Evolutionary conservation across 768 basidiomycete species (phyloP), one percentile per base, ranked within the genome.

Genomic region (Tulasnella sp.): DNA sequence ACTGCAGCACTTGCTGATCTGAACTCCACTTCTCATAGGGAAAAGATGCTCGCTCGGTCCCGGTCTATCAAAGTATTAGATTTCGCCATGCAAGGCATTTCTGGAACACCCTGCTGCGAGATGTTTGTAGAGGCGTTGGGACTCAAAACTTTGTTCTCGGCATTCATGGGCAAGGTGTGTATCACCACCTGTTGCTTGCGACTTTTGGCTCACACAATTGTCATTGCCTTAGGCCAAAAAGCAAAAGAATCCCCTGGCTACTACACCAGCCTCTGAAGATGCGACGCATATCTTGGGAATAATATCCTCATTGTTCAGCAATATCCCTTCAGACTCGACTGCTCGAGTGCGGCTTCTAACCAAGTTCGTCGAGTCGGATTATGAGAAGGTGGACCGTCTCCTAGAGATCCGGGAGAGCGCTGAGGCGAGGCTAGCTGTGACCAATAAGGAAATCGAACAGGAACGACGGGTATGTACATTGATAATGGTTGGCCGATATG

Each of bases 371-470:
- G 97, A 99, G 85, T 88, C 86, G 38, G 90, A 93, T 76, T 99
- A 98, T 83, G 96, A 97, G 84, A 99, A 99, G 84, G 91, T 94
- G 10, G 98, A 99, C 84, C 94, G 97, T 82, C 87, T 99, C 40
- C 86, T 98, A 34, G 97, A 99, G 83, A 90, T 96, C 81, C 87
- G 97, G 74, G 95, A 96, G 80, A 88, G 87, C 52, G 91, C 94
- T 3, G 87, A 88, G 52, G 86, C 85, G 12, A 88, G 94, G 19
- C 86, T 98, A 72, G 88, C 86, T 76, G 85, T 83, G 8, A 88
- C 90, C 2, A 91, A 98, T 56, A 85, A 85, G 44, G 92, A 93
- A 75, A 91, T 98, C 74, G 90, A 89, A 56, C 81, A 84, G 44
- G 95, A 95, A 83, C 91, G 90, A 85, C 87, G 92, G 87, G 93